Percentiles rank a stretch among this genome's conserved stretches.
These are phyloP conservation scores for Hebeloma cylindrosporum DNA, from an alignment of 768 basidiomycete genomes.

Conservation along the genomic window DNA sequence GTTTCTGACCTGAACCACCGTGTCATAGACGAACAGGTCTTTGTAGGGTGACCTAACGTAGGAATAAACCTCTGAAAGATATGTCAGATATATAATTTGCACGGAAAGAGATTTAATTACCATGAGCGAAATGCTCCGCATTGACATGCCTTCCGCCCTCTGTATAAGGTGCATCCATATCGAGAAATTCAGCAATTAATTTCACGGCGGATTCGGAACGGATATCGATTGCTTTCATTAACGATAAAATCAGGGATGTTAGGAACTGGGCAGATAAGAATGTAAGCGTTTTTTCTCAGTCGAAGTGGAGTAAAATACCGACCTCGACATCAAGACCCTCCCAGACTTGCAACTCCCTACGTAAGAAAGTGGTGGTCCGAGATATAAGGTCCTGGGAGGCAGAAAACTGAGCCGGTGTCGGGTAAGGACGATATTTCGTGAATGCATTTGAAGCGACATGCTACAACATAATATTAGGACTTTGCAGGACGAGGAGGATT, in stretches of 20 bases:
- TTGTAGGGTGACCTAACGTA: slow-evolving; percentile 88
- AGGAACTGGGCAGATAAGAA: slow-evolving; percentile 62
- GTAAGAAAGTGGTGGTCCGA: slow-evolving; percentile 76
- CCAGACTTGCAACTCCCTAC: slow-evolving; percentile 89
- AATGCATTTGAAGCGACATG: slow-evolving; percentile 87
- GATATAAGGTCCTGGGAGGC: slow-evolving; percentile 72
- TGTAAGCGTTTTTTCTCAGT: not conserved
- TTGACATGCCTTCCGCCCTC: slow-evolving; percentile 61
- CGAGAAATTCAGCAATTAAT: slow-evolving; percentile 84
- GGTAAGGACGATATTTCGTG: slow-evolving; percentile 87
- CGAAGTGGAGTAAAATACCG: slow-evolving; percentile 18
- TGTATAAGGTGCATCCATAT: slow-evolving; percentile 62
- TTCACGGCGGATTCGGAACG: slow-evolving; percentile 87
- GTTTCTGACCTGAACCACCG: slow-evolving; percentile 67
- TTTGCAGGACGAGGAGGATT: slow-evolving; percentile 2
- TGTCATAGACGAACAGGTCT: slow-evolving; percentile 82
- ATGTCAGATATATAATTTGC: slow-evolving; percentile 1
- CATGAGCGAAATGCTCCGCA: slow-evolving; percentile 94
- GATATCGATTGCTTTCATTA: slow-evolving; percentile 93
- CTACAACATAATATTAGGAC: slow-evolving; percentile 38
- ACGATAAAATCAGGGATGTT: slow-evolving; percentile 81
- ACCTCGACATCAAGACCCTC: slow-evolving; percentile 88
- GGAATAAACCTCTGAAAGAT: slow-evolving; percentile 72
- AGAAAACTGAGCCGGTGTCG: slow-evolving; percentile 82
- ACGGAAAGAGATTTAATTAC: slow-evolving; percentile 41